Evolutionary conservation across 1,284 basidiomycete genomes (phyloP).

Genomic region (Tilletia walkeri): DNA sequence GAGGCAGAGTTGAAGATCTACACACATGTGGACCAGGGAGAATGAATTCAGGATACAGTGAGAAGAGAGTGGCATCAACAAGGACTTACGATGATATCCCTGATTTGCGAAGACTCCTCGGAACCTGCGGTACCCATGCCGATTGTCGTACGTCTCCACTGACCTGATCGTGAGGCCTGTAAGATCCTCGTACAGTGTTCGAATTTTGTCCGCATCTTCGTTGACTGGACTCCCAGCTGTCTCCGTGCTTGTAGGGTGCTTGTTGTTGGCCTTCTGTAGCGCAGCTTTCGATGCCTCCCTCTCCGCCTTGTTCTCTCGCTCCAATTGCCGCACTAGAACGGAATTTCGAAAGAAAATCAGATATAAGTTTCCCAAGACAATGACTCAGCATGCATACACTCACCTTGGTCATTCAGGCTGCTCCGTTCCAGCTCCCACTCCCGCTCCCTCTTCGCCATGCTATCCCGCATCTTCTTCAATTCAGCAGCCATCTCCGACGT

Average conservation of each 20-base stretch:
- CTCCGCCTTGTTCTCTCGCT: slow-evolving; percentile 11
- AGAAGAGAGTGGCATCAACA: background rate
- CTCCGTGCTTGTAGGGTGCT: background rate
- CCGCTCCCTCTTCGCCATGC: background rate
- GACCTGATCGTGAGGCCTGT: slow-evolving; percentile 48
- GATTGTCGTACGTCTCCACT: slow-evolving; percentile 30
- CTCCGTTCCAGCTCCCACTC: slow-evolving; percentile 9
- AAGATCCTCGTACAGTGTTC: slow-evolving; percentile 52
- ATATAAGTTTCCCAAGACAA: background rate
- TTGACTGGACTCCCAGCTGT: background rate
- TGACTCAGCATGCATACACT: background rate
- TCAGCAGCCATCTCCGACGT: background rate
- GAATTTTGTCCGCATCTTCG: slow-evolving; percentile 42
- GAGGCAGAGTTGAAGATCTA: slow-evolving; percentile 44
- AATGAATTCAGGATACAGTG: background rate
- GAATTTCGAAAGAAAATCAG: background rate
- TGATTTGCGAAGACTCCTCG: slow-evolving; percentile 43
- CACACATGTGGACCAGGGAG: background rate
- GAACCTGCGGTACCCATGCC: slow-evolving; percentile 30
- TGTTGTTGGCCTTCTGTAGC: background rate
- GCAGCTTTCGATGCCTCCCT: slow-evolving; percentile 8
- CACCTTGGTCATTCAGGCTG: slow-evolving; percentile 8
- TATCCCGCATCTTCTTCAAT: background rate
- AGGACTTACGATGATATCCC: slow-evolving; percentile 40
- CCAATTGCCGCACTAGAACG: slow-evolving; percentile 4